Evolutionary conservation across 345 rosid species (phyloP).

Genomic region (Syzygium jambos): DNA sequence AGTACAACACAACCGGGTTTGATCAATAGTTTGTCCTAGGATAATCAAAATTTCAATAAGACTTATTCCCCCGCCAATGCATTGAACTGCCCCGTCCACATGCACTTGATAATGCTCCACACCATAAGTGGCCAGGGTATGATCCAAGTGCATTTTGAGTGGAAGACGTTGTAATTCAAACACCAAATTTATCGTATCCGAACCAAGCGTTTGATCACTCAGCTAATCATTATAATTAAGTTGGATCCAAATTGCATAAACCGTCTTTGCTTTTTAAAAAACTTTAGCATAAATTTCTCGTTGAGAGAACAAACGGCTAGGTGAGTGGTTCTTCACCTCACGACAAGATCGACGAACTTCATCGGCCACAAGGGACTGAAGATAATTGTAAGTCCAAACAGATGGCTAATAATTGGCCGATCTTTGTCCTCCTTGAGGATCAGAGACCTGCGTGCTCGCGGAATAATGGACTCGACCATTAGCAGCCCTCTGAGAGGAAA

Average conservation of each 20-base stretch:
- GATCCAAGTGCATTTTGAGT: too few species aligned
- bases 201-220: background rate
- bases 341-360: background rate
- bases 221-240: background rate
- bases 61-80: background rate
- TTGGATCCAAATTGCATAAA: background rate
- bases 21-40: background rate
- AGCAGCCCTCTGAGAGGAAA: background rate
- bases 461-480: background rate
- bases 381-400: conserved; percentile 2
- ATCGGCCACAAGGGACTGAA: background rate
- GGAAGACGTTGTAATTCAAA: background rate
- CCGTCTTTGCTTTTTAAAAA: background rate
- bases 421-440: background rate
- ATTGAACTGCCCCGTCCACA: background rate
- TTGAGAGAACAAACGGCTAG: background rate
- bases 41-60: background rate
- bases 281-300: background rate
- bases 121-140: background rate
- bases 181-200: background rate
- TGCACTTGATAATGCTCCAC: background rate
- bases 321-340: background rate
- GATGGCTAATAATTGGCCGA: conserved; percentile 8
- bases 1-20: background rate
- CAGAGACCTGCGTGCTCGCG: background rate